A percentile compares a stretch with the other conserved stretches of the same genome.
Evolutionary conservation across 2,329 filamentous ascomycete species (phyloP).

Genomic region (Diplodia corticola): DNA sequence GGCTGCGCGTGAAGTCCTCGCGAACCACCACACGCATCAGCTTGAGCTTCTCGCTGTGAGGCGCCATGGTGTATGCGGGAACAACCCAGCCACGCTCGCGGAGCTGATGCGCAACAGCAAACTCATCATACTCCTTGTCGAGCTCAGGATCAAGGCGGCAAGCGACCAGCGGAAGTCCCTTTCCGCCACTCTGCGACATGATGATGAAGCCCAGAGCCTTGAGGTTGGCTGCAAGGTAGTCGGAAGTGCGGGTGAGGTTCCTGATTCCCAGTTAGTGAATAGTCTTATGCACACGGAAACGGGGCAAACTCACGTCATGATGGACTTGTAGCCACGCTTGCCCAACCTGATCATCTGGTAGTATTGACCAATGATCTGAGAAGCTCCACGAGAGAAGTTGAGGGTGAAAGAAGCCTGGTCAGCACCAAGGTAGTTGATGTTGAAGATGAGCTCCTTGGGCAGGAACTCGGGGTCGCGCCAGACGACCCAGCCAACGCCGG

Average conservation of each 20-base stretch:
- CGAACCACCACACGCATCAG: slow-evolving; percentile 90
- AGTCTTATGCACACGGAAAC: background rate
- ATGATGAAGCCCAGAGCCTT: slow-evolving; percentile 78
- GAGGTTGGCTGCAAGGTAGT: slow-evolving; percentile 78
- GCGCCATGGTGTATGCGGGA: slow-evolving; percentile 96
- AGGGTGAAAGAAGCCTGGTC: slow-evolving; percentile 95
- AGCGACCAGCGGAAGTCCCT: slow-evolving; percentile 84
- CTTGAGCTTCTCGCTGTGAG: slow-evolving; percentile 78
- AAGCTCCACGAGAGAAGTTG: slow-evolving; percentile 95
- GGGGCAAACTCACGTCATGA: slow-evolving; percentile 65
- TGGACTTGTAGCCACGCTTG: slow-evolving; percentile 85
- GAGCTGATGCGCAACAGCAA: slow-evolving; percentile 72
- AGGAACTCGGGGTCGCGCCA: slow-evolving; percentile 83
- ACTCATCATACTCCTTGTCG: slow-evolving; percentile 57
- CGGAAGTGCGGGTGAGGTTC: slow-evolving; percentile 85
- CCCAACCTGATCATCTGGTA: slow-evolving; percentile 95
- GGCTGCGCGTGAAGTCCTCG: slow-evolving; percentile 82
- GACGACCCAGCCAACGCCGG: slow-evolving; percentile 90
- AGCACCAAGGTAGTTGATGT: slow-evolving; percentile 97
- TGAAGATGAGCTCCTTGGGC: slow-evolving; percentile 92
- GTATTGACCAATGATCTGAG: slow-evolving; percentile 94
- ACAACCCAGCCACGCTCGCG: slow-evolving; percentile 89
- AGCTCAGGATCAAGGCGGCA: slow-evolving; percentile 69
- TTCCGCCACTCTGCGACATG: slow-evolving; percentile 76
- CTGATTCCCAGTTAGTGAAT: slow-evolving; percentile 4